Percentiles rank a stretch among this genome's conserved stretches.
phyloP scores from a whole-genome alignment of 1,139 yeast genomes.

The Saccharomyces uvarum region DNA sequence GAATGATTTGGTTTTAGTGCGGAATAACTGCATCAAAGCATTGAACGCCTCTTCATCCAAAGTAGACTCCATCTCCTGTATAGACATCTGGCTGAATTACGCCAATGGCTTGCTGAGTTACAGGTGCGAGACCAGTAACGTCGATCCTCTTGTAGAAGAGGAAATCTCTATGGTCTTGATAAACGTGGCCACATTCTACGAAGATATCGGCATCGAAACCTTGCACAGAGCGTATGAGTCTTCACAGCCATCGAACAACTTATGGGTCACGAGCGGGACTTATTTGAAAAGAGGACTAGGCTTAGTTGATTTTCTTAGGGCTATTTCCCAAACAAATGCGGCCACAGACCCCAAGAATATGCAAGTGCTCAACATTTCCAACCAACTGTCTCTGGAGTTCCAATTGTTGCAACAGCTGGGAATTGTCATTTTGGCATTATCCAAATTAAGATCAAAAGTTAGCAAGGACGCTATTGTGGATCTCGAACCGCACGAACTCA shows the following conservation, averaged over 20 bases:
- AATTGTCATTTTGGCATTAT: constrained; percentile 22
- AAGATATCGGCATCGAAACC: background rate
- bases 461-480: constrained; percentile 23
- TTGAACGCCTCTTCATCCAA: background rate
- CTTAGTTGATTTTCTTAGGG: background rate
- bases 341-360: background rate
- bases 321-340: background rate
- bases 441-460: constrained; percentile 23
- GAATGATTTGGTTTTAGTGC: background rate
- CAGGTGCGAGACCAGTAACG: background rate
- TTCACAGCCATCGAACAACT: background rate
- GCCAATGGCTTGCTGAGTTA: background rate
- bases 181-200: background rate
- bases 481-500: constrained; percentile 24
- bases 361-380: background rate
- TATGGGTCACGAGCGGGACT: constrained; percentile 1
- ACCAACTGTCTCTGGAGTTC: constrained; percentile 12
- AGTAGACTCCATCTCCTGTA: background rate
- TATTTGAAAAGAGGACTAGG: constrained; percentile 2
- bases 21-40: background rate
- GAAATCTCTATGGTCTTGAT: background rate
- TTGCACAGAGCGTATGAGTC: background rate
- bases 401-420: constrained; percentile 26
- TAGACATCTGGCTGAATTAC: background rate
- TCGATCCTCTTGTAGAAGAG: background rate